phyloP scores from a whole-genome alignment of 495 filamentous ascomycete species.

The Aspergillus cristatus region DNA sequence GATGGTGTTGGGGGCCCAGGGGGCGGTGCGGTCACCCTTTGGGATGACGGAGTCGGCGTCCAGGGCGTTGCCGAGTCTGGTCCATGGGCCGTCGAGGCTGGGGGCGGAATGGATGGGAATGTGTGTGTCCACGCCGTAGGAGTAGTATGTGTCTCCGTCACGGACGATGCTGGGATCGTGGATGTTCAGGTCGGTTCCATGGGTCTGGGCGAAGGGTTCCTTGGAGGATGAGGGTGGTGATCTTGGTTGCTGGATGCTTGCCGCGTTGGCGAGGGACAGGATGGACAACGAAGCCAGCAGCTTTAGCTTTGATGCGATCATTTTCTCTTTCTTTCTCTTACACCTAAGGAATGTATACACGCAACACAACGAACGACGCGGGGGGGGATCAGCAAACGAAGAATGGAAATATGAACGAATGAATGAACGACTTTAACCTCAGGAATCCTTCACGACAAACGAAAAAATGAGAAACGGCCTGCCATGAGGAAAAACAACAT shows the following conservation, averaged over 20 bases:
- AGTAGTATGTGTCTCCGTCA: slow-evolving; percentile 24
- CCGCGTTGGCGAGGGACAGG: background rate
- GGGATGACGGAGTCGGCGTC: slow-evolving; percentile 30
- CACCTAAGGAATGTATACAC: too few relatives aligned
- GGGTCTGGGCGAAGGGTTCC: slow-evolving; percentile 14
- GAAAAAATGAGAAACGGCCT: too few relatives aligned
- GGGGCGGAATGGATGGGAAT: slow-evolving; percentile 28
- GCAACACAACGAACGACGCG: too few relatives aligned
- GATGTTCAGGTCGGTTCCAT: slow-evolving; percentile 24
- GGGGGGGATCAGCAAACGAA: background rate
- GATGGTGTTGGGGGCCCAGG: slow-evolving; percentile 55
- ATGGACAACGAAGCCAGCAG: background rate
- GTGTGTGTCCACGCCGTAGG: slow-evolving; percentile 27
- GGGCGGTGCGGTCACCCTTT: slow-evolving; percentile 28
- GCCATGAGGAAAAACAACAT: background rate
- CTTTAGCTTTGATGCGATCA: too few relatives aligned
- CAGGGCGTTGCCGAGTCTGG: slow-evolving; percentile 25
- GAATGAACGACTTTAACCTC: background rate
- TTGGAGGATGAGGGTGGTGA: background rate
- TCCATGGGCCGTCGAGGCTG: slow-evolving; percentile 33
- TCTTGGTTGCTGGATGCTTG: background rate
- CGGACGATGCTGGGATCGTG: slow-evolving; percentile 35
- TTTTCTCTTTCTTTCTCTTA: background rate
- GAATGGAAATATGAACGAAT: background rate
- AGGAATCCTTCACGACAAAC: too few relatives aligned